Conservation (phyloP, 495 filamentous ascomycete genomes). For the Margaritispora aquatica region DNA sequence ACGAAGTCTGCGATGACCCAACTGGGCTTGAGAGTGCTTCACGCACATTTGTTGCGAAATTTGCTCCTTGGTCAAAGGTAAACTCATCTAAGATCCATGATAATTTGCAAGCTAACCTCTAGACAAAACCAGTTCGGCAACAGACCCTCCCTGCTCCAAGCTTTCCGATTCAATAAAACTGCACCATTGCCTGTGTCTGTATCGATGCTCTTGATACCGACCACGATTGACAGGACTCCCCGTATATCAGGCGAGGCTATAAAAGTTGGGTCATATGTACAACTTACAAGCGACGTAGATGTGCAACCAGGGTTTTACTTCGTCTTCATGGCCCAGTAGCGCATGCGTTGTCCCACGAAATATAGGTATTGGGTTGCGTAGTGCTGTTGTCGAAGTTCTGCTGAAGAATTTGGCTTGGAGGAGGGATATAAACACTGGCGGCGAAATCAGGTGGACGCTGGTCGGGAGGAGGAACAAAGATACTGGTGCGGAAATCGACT, state of each 20-base stretch:
- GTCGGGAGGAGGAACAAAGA: background rate
- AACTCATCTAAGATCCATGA: background rate
- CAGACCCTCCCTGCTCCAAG: background rate
- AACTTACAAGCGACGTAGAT: background rate
- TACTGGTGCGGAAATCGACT: too few relatives aligned
- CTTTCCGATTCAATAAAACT: background rate
- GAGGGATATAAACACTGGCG: background rate
- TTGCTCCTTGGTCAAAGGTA: constrained; percentile 2
- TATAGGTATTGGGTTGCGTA: background rate
- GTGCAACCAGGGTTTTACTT: background rate
- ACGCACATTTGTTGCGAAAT: background rate
- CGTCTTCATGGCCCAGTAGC: background rate
- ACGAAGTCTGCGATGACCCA: constrained; percentile 1
- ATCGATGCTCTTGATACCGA: background rate
- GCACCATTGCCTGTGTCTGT: background rate
- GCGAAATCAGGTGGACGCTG: background rate
- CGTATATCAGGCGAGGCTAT: background rate
- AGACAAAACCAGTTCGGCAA: background rate
- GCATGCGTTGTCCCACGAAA: background rate
- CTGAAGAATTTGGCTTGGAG: background rate
- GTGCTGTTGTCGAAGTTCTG: too few relatives aligned
- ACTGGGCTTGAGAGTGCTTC: background rate
- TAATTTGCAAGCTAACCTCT: background rate
- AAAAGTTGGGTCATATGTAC: background rate
- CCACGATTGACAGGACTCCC: background rate